Conservation (phyloP, 495 filamentous ascomycete genomes). For the Apodospora peruviana region DNA sequence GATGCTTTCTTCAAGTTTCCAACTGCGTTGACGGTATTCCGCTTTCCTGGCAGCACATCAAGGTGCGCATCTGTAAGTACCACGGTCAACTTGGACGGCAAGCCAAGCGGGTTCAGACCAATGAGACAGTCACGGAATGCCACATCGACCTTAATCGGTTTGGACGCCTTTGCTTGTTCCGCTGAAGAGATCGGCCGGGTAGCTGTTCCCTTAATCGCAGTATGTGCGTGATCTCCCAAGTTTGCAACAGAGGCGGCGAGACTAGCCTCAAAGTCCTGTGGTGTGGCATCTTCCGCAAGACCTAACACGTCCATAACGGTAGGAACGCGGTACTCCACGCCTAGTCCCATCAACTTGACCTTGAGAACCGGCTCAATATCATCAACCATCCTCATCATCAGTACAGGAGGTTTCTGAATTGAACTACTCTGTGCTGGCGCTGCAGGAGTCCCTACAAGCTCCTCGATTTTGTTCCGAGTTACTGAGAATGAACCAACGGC, state of each 20-base stretch:
- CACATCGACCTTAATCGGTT: constrained; percentile 62
- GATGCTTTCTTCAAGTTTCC: constrained; percentile 73
- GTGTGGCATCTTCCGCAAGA: constrained; percentile 58
- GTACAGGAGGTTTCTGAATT: constrained; percentile 43
- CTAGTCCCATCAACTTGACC: constrained; percentile 74
- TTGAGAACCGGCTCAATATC: constrained; percentile 90
- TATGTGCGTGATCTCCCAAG: constrained; percentile 55
- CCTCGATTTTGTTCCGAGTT: constrained; percentile 60
- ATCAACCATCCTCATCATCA: constrained; percentile 74
- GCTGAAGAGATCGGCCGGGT: constrained; percentile 3
- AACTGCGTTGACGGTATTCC: constrained; percentile 52
- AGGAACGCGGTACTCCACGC: constrained; percentile 77
- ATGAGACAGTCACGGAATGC: constrained; percentile 71
- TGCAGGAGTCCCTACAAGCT: constrained; percentile 48
- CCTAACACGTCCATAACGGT: constrained; percentile 74
- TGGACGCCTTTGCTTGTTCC: constrained; percentile 21
- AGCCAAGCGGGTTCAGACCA: constrained; percentile 77
- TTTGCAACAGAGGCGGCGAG: constrained; percentile 77
- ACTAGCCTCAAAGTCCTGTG: constrained; percentile 67
- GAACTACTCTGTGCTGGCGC: constrained; percentile 26
- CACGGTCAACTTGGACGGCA: constrained; percentile 65
- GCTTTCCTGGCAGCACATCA: constrained; percentile 53
- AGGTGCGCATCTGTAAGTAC: constrained; percentile 74
- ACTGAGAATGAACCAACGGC: constrained; percentile 57
- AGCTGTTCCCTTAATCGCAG: constrained; percentile 33